Base-by-base conservation (phyloP, 192 early-diverging fungal genomes). In the Mortierella antarctica region DNA sequence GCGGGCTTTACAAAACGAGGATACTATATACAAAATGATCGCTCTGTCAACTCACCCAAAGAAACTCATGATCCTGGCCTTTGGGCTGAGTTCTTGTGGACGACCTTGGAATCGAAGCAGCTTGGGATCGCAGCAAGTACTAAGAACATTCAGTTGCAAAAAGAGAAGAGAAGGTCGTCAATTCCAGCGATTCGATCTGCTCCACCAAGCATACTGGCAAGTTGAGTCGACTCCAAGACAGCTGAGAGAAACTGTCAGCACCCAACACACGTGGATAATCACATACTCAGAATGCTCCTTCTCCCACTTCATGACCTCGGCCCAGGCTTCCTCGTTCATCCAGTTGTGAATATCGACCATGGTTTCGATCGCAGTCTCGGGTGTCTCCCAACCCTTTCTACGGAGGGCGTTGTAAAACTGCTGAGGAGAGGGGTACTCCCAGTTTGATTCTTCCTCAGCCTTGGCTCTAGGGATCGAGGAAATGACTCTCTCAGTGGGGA, bases 261-360 rank as follows among this genome's bases (percentile, higher is more conserved):
- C 13, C 1, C 1, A 15, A 15, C 50, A 17, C 17, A 4, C 17
- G 50, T 4, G 48, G 67, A 61, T 70, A 41, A 55, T 4, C 5
- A 73, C 86, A 57, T 86, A 92, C 91, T 80, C 86, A 45, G 87
- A 71, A 52, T 87, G 86, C 69, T 87, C 83, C 10, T 83, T 70
- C 74, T 99, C 97, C 97, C 97, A 99, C 80, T 95, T 94, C 57
- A 95, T 81, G 45, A 99, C 94, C 83, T 99, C 96, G 48, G 91
- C 84, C 97, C 97, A 98, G 46, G 94, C 94, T 62, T 91, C 93
- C 74, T 99, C 97, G 77, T 99, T 99, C 73, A 99, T 87, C 68
- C 96, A 96, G 75, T 99, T 99, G 83, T 99, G 97, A 77, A 99
- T 99, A 71, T 96, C 92, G 0, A 99, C 97, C 94, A 99, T 97